phyloP scores from a whole-genome alignment of 108 stramenopile genomes.

The Fragilariopsis cylindrus region DNA sequence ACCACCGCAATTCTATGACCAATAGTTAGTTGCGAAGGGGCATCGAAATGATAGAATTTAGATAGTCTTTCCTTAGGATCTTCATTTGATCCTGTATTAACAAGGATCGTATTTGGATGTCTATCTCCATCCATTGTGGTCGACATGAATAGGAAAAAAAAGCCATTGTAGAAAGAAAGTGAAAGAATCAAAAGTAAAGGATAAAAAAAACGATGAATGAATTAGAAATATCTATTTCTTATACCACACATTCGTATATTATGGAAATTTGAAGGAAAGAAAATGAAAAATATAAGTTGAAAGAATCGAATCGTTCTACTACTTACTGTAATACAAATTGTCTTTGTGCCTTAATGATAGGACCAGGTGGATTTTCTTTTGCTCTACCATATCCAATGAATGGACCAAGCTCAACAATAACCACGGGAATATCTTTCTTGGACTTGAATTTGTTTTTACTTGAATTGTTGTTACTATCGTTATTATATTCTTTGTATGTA shows the following conservation, averaged over 20 bases:
- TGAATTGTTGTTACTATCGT: background rate
- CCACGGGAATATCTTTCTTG: conserved; percentile 2
- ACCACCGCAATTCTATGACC: background rate
- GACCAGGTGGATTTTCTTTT: background rate
- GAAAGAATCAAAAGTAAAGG: too few species aligned
- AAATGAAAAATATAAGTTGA: too few species aligned
- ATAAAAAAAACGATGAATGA: too few species aligned
- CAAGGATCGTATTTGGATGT: background rate
- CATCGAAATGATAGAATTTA: background rate
- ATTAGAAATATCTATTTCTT: too few species aligned
- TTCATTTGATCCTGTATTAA: conserved; percentile 7
- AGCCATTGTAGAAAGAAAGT: too few species aligned
- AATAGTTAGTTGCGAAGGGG: background rate
- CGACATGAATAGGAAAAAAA: too few species aligned
- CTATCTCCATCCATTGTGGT: background rate
- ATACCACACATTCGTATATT: too few species aligned
- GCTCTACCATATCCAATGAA: background rate
- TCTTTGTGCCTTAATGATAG: background rate
- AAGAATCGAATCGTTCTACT: too few species aligned
- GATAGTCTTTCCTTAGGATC: background rate
- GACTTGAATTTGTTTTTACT: background rate
- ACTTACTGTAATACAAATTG: background rate
- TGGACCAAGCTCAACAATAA: conserved; percentile 1
- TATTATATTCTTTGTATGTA: background rate
- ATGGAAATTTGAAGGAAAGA: too few species aligned